Evolutionary conservation across 2,329 filamentous ascomycete genomes (phyloP).

Genomic region (Whalleya microplaca): DNA sequence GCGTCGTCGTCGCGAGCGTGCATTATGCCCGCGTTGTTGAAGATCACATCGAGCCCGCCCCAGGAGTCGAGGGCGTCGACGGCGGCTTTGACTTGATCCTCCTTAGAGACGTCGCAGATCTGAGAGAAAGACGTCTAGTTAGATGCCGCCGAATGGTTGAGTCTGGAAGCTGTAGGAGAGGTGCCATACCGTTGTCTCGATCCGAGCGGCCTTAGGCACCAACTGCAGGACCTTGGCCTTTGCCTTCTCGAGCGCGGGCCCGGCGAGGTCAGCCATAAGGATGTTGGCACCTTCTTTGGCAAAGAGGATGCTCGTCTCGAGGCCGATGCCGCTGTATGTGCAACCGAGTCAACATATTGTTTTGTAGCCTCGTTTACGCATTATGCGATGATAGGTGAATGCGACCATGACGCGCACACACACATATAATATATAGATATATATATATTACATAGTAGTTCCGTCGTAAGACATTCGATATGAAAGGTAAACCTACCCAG

Average conservation of each 20-base stretch:
- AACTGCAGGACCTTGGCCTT: conserved; percentile 74
- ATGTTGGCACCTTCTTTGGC: conserved; percentile 85
- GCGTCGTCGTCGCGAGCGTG: conserved; percentile 81
- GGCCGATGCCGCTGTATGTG: conserved; percentile 77
- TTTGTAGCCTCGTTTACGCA: neutral
- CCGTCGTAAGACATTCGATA: no score
- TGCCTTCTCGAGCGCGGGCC: conserved; percentile 76
- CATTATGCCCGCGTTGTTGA: conserved; percentile 99
- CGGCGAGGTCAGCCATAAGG: conserved; percentile 84
- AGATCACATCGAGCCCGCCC: conserved; percentile 89
- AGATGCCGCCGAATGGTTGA: no score
- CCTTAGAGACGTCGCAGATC: conserved; percentile 82
- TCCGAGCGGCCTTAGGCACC: conserved; percentile 61
- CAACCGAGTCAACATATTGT: conserved; percentile 10
- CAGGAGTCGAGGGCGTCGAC: conserved; percentile 77
- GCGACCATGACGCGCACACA: no score
- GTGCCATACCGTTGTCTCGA: conserved; percentile 60
- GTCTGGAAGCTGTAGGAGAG: neutral
- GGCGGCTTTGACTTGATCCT: conserved; percentile 74
- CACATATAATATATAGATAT: no score
- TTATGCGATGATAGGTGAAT: neutral
- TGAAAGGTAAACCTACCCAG: conserved; percentile 65
- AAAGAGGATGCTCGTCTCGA: conserved; percentile 90
- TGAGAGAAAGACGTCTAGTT: conserved; percentile 12
- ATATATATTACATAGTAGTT: no score